Base-by-base conservation (phyloP, 352 stramenopile species). In the Globisporangium nunn region DNA sequence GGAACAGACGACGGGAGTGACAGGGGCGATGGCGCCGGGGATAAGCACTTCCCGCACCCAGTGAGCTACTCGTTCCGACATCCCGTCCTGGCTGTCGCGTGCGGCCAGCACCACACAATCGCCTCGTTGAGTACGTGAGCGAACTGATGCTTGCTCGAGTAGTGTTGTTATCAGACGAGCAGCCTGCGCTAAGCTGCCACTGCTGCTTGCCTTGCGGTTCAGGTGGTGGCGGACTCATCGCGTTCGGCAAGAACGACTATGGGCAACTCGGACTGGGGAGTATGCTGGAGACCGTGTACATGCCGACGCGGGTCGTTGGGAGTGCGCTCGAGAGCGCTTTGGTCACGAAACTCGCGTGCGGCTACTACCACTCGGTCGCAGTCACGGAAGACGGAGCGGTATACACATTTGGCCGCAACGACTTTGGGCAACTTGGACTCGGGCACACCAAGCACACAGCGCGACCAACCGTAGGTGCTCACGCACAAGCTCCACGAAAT, bases 211-310 rank as follows among this genome's bases (percentile, higher is more conserved):
- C 2, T 29, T 28, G 17, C n/a, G 17, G 6, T 48, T 15, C 74
- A 66, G 62, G 64, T 1, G 65, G 68, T 18, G 88, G 89, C 18
- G 75, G 77, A 2, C 67, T 96, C 17, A 87, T 86, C 40, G 80
- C 81, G 7, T 96, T 93, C 55, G 91, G 91, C 6, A 97, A 97
- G 70, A 97, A 97, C 62, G 91, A 97, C 31, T 86, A 97, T 52
- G 91, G 90, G 0, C 89, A 97, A 61, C 74, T 98, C 30, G 92
- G 90, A 1, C 48, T 97, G 11, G 74, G 85, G 3, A 58, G 62
- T n/a, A 51, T 58, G 8, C 85, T 80, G 0, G 61, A 73, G 17
- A 74, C 71, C 1, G 71, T 79, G 10, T 62, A 81, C 8, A 58
- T 72, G 35, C 84, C 87, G 3, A 70, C 74, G 4, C 66, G 74